These are phyloP conservation scores for Phialophora chinensis DNA, from an alignment of 2,329 filamentous ascomycete species.

Conservation along the genomic window DNA sequence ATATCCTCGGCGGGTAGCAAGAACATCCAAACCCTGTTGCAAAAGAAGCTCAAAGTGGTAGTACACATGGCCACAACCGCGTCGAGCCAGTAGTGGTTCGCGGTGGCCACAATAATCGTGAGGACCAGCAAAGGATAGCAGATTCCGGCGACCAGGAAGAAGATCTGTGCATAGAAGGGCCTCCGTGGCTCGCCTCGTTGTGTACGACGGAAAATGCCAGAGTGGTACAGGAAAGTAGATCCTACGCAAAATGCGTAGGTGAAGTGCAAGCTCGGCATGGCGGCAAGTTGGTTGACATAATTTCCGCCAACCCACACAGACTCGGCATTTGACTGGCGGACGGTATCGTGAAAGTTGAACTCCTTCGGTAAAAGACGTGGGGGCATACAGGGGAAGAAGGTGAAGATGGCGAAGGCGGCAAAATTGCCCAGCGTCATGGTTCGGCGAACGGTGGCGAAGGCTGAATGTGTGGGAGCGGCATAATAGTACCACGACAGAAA, in stretches of 20 bases:
- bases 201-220: conserved; percentile 55
- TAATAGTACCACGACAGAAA: conserved; percentile 53
- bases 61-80: conserved; percentile 58
- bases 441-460: conserved; percentile 63
- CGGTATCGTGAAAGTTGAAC: conserved; percentile 67
- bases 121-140: conserved; percentile 58
- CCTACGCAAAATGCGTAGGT: conserved; percentile 62
- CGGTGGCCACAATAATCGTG: conserved; percentile 61
- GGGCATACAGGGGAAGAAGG: conserved; percentile 69
- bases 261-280: conserved; percentile 65
- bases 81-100: conserved; percentile 66
- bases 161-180: conserved; percentile 38
- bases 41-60: conserved; percentile 54
- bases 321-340: conserved; percentile 61
- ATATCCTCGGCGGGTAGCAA: conserved; percentile 60
- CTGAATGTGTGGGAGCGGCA: conserved; percentile 50
- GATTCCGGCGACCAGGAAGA: conserved; percentile 56
- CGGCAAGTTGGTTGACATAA: conserved; percentile 64
- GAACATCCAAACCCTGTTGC: conserved; percentile 58
- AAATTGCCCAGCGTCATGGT: conserved; percentile 69
- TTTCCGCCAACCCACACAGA: conserved; percentile 62
- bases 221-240: conserved; percentile 61
- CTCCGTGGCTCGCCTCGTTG: conserved; percentile 52
- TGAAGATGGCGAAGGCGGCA: conserved; percentile 66
- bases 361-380: conserved; percentile 65